Evolutionary conservation across 176 grass and related monocot species (phyloP).

Genomic region (Aechmea fasciata): DNA sequence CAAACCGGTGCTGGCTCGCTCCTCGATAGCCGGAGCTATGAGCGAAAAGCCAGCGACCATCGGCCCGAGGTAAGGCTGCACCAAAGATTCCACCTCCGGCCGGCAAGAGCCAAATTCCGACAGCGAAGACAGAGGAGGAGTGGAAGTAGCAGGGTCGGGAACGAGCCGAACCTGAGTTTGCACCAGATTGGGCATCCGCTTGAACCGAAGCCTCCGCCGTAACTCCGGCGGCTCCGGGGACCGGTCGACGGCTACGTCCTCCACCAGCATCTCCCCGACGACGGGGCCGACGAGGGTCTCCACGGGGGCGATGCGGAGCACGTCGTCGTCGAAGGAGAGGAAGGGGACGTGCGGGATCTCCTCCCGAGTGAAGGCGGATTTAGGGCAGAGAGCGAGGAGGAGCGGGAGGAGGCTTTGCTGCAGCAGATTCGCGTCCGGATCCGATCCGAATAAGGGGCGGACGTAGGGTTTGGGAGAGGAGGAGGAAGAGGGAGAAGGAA

Average conservation of each 20-base stretch:
- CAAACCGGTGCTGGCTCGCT: slow-evolving; percentile 19
- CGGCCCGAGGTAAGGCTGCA: slow-evolving; percentile 72
- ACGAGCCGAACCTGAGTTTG: slow-evolving; percentile 63
- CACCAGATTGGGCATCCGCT: slow-evolving; percentile 79
- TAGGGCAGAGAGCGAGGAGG: slow-evolving; percentile 57
- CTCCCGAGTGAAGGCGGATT: slow-evolving; percentile 30
- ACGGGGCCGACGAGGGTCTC: slow-evolving; percentile 31
- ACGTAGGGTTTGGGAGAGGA: slow-evolving; percentile 26
- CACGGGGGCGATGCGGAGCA: slow-evolving; percentile 30
- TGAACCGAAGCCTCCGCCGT: slow-evolving; percentile 60
- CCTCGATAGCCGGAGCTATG: slow-evolving; percentile 17
- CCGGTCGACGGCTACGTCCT: slow-evolving; percentile 56
- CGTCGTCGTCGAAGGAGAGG: slow-evolving; percentile 70
- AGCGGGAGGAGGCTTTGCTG: slow-evolving; percentile 44
- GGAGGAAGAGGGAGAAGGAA: slow-evolving; percentile 15
- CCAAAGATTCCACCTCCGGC: slow-evolving; percentile 25
- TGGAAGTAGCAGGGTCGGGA: neutral
- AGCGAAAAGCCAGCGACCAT: slow-evolving; percentile 56
- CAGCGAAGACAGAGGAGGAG: slow-evolving; percentile 10
- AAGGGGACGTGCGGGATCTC: slow-evolving; percentile 49
- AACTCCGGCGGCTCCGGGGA: slow-evolving; percentile 15
- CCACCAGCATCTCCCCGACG: slow-evolving; percentile 69
- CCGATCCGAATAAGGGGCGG: slow-evolving; percentile 15
- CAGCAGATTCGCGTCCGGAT: slow-evolving; percentile 25
- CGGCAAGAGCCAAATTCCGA: slow-evolving; percentile 26